These are phyloP conservation scores for Rugonectria rugulosa DNA, from an alignment of 2,329 filamentous ascomycete species.

Conservation along the genomic window DNA sequence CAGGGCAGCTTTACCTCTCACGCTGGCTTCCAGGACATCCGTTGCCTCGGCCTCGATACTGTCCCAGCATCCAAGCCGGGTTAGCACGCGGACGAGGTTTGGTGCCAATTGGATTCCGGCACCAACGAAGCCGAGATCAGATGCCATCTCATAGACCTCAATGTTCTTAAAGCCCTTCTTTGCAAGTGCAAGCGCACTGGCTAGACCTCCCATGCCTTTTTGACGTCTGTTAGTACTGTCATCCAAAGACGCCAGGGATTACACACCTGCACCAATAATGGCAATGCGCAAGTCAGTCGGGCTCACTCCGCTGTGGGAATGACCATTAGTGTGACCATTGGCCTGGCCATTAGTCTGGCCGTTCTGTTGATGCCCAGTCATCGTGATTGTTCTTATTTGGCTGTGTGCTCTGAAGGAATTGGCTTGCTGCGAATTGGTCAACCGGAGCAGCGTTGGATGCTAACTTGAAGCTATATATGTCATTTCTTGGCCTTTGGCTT, in stretches of 20 bases:
- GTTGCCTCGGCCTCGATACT: constrained; percentile 76
- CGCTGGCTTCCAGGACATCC: constrained; percentile 74
- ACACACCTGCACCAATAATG: constrained; percentile 59
- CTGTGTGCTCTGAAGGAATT: neutral
- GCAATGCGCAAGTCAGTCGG: constrained; percentile 43
- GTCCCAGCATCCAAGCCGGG: constrained; percentile 75
- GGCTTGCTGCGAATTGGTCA: neutral
- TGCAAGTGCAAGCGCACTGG: constrained; percentile 74
- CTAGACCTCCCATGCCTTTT: constrained; percentile 80
- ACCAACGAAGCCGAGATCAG: constrained; percentile 80
- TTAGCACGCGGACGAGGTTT: constrained; percentile 81
- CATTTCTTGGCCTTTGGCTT: neutral
- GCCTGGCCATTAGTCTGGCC: constrained; percentile 6
- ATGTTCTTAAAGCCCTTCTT: constrained; percentile 79
- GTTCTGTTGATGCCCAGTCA: neutral
- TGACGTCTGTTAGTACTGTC: neutral
- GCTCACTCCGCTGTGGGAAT: neutral
- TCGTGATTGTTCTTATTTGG: neutral
- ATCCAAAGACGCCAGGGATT: too few species aligned
- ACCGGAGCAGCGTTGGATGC: neutral
- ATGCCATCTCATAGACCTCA: constrained; percentile 76
- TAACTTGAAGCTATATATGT: neutral
- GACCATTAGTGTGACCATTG: neutral
- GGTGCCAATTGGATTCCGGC: constrained; percentile 85
- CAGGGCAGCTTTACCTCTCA: constrained; percentile 61